phyloP scores from a whole-genome alignment of 306 rosid species.

The Acacia melanoxylon region DNA sequence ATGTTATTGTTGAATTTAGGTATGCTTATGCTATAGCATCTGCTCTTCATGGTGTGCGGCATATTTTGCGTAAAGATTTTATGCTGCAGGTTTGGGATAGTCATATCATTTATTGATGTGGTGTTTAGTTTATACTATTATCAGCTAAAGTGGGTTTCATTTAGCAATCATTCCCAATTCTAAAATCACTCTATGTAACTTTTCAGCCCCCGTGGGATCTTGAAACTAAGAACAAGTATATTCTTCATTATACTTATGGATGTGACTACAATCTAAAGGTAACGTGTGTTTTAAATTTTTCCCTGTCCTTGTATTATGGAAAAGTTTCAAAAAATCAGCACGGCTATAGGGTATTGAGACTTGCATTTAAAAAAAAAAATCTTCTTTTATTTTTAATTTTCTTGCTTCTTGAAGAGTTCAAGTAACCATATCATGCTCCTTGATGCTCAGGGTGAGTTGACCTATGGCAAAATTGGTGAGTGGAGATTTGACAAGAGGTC shows the following conservation, averaged over 20 bases:
- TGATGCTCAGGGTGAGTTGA: constrained; percentile 74
- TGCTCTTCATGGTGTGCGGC: constrained; percentile 88
- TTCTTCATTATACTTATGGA: constrained; percentile 90
- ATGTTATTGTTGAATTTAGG: constrained; percentile 51
- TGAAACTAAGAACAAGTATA: constrained; percentile 63
- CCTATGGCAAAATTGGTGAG: constrained; percentile 87
- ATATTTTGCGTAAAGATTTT: constrained; percentile 90
- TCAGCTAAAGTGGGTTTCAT: background rate
- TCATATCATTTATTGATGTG: constrained; percentile 14
- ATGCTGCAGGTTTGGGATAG: constrained; percentile 81
- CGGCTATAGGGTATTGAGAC: background rate
- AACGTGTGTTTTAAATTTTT: background rate
- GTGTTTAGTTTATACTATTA: constrained; percentile 24
- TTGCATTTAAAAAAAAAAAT: background rate
- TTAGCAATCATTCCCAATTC: background rate
- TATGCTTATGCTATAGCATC: constrained; percentile 96
- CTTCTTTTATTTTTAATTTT: background rate
- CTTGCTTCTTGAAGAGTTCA: constrained; percentile 4
- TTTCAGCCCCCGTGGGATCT: constrained; percentile 98
- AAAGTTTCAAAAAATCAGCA: background rate
- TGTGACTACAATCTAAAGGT: constrained; percentile 90
- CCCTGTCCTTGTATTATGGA: constrained; percentile 7
- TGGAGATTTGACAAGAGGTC: constrained; percentile 99
- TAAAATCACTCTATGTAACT: constrained; percentile 20
- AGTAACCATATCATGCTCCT: constrained; percentile 12